Evolutionary conservation across 1,284 basidiomycete species (phyloP).

Genomic region (Pterulicium gracile): DNA sequence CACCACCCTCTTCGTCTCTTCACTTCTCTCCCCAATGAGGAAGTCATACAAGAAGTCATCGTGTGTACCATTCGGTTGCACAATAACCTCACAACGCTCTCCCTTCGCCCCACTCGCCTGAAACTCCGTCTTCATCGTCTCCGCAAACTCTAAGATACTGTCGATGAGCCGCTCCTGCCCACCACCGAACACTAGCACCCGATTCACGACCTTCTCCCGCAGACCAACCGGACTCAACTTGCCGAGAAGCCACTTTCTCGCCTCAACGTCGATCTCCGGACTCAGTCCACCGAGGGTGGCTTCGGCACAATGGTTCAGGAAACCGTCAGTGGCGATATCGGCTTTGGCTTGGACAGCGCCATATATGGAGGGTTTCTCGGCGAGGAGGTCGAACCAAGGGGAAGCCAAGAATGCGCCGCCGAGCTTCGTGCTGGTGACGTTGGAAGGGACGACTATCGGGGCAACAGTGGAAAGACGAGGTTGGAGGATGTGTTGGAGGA

Average conservation of each 20-base stretch:
- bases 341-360: neutral
- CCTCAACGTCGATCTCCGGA: neutral
- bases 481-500: constrained; percentile 89
- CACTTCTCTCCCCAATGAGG: neutral
- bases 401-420: neutral
- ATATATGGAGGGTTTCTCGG: neutral
- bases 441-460: neutral
- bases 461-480: constrained; percentile 15
- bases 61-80: neutral
- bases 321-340: neutral
- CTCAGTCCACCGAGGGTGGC: neutral
- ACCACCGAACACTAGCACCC: neutral
- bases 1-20: neutral
- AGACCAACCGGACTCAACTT: neutral
- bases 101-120: neutral
- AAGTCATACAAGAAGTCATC: neutral
- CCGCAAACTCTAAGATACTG: neutral
- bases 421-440: too few species aligned
- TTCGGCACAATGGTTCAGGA: neutral
- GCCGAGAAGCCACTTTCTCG: neutral
- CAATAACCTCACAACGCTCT: neutral
- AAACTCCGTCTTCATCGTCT: neutral
- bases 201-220: neutral
- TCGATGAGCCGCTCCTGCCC: neutral
- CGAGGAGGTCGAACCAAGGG: neutral